Base-by-base conservation (phyloP, 257 asterid genomes). In the Mentha longifolia region DNA sequence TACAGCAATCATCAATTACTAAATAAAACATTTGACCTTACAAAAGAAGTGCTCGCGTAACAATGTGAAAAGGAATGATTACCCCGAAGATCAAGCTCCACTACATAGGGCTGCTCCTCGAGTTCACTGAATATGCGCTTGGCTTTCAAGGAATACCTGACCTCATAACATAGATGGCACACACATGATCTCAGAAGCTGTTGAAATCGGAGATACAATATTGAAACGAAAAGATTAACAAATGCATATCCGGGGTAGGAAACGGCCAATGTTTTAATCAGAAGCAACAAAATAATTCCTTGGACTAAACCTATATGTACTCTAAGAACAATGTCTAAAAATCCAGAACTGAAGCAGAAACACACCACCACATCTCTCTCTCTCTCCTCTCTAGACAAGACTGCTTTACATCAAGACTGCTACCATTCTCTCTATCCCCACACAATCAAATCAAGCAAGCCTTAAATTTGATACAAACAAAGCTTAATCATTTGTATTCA, bases 61-160 rank as follows among this genome's bases (percentile, higher is more conserved):
- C 68, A 43, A 61, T 28, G 47, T 3, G 28, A 41, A 25, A 42
- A 63, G 31, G 68, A 15, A 45, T 5, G 50, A 22, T 69, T 78
- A 89, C 97, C 98, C 80, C 97, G 87, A 80, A 84, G 99, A 87
- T 94, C 99, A 76, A 94, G 98, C 88, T 94, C 99, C 76, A 94
- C 99, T 1, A 91, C 92, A 83, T 72, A 88, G 39, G 96, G 96
- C 72, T 83, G 76, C 82, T 94, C 97, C 74, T 82, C 86, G 50
- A 91, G 97, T 69, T 89, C 86, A 58, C 79, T 61, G 54, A 94
- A 88, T 71, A 94, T 73, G 63, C 73, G 81, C 83, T 94, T 94
- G 55, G 88, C 99, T 31, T 85, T 85, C 76, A 70, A 6, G 42
- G 87, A 91, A 78, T 91, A 94, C 68, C 99, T 94, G 81, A 80